Conservation (phyloP, 257 asterid genomes). For the Solanum acaule region DNA sequence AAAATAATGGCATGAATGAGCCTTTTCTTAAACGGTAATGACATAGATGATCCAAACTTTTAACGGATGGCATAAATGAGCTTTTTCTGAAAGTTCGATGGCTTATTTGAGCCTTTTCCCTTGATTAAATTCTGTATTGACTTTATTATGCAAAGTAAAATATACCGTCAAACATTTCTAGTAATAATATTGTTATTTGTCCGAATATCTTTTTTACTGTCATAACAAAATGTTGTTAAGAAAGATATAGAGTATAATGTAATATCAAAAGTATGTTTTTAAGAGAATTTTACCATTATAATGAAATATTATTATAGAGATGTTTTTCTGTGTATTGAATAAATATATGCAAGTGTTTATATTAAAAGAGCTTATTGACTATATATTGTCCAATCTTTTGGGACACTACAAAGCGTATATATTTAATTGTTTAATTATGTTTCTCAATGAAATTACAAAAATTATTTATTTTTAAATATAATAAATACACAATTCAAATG, state of each 20-base stretch:
- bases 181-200: no score
- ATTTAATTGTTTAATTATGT: not conserved
- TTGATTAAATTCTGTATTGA: not conserved
- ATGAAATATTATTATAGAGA: not conserved
- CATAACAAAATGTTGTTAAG: not conserved
- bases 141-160: not conserved
- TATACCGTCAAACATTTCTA: no score
- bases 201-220: not conserved
- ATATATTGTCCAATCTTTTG: not conserved
- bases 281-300: not conserved
- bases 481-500: no score
- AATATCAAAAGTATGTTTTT: not conserved
- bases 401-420: not conserved
- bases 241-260: no score
- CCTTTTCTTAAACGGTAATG: no score
- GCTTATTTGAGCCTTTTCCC: no score
- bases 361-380: not conserved
- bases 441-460: not conserved
- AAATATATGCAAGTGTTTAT: not conserved
- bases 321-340: not conserved
- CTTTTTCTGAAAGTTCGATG: no score
- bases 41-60: no score
- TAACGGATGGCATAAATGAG: no score
- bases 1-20: no score
- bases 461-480: no score